These are phyloP conservation scores for Dryadomyces sulphureus DNA, from an alignment of 2,329 filamentous ascomycete species.

Conservation along the genomic window DNA sequence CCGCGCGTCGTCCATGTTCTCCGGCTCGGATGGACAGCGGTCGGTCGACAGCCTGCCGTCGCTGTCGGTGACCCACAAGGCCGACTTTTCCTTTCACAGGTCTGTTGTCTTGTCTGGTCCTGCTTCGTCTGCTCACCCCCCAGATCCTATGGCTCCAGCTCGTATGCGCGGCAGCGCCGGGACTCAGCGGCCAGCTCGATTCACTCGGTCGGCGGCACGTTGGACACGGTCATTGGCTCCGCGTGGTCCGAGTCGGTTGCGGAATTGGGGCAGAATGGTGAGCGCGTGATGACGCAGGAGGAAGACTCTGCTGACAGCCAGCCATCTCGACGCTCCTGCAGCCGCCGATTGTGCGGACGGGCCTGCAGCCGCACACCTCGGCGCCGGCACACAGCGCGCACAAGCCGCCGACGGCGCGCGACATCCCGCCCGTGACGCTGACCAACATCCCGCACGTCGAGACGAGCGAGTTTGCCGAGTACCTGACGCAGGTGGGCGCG, in stretches of 20 bases:
- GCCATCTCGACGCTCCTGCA: constrained; percentile 91
- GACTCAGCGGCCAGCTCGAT: constrained; percentile 80
- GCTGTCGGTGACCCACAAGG: constrained; percentile 27
- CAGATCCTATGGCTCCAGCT: not conserved
- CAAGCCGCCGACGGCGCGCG: constrained; percentile 68
- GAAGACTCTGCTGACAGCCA: no score
- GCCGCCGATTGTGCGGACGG: constrained; percentile 77
- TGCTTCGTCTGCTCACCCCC: not conserved
- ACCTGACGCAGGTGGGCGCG: constrained; percentile 70
- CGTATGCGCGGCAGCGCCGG: constrained; percentile 37
- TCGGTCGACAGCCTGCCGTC: constrained; percentile 50
- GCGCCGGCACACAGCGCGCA: constrained; percentile 56
- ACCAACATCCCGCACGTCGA: constrained; percentile 80
- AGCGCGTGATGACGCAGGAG: no score
- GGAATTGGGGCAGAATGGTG: constrained; percentile 80
- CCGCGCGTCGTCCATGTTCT: constrained; percentile 41
- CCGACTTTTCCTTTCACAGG: constrained; percentile 47
- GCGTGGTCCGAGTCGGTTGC: constrained; percentile 39
- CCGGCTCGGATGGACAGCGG: constrained; percentile 42
- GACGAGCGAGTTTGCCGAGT: constrained; percentile 63
- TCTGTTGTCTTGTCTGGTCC: constrained; percentile 15
- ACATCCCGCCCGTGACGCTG: constrained; percentile 86
- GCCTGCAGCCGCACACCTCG: constrained; percentile 64
- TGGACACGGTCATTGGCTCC: constrained; percentile 52
- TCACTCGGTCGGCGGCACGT: constrained; percentile 68